phyloP scores from a whole-genome alignment of 2,329 filamentous ascomycete genomes.

The Cytospora chrysosperma region DNA sequence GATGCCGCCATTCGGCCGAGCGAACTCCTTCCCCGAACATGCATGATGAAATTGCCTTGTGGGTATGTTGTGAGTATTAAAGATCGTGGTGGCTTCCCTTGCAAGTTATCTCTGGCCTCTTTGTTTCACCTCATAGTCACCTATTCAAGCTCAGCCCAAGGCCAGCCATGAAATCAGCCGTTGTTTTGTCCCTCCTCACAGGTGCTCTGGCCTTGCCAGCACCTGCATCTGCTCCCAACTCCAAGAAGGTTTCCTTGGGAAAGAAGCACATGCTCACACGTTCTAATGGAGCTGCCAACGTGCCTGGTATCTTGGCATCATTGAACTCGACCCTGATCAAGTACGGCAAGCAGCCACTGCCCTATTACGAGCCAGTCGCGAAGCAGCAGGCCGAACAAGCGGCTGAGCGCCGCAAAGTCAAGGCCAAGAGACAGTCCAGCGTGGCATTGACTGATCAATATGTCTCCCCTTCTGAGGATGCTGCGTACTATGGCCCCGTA shows the following conservation, averaged over 20 bases:
- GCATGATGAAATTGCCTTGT: neutral
- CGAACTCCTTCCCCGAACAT: neutral
- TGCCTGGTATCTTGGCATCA: slow-evolving; percentile 6
- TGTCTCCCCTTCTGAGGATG: slow-evolving; percentile 8
- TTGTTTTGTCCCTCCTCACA: slow-evolving; percentile 7
- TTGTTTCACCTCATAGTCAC: neutral
- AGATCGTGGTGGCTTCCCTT: too few relatives aligned
- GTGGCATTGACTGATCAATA: slow-evolving; percentile 11
- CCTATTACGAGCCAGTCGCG: slow-evolving; percentile 14
- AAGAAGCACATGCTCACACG: slow-evolving; percentile 15
- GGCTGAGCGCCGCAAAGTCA: slow-evolving; percentile 1
- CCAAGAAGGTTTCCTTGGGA: slow-evolving; percentile 5
- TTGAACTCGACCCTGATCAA: slow-evolving; percentile 10
- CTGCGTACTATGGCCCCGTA: slow-evolving; percentile 9
- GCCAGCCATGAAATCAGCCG: slow-evolving; percentile 9
- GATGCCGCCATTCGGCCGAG: neutral
- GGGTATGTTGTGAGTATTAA: neutral
- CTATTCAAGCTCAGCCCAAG: neutral
- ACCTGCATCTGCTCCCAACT: neutral
- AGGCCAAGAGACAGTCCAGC: slow-evolving; percentile 8
- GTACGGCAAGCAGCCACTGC: slow-evolving; percentile 1
- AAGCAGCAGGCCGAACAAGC: slow-evolving; percentile 5
- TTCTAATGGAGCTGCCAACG: slow-evolving; percentile 1
- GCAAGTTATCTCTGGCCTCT: too few relatives aligned
- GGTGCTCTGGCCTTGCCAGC: slow-evolving; percentile 16